Conservation (phyloP, 2,329 filamentous ascomycete genomes). For the Lanzia echinophila region DNA sequence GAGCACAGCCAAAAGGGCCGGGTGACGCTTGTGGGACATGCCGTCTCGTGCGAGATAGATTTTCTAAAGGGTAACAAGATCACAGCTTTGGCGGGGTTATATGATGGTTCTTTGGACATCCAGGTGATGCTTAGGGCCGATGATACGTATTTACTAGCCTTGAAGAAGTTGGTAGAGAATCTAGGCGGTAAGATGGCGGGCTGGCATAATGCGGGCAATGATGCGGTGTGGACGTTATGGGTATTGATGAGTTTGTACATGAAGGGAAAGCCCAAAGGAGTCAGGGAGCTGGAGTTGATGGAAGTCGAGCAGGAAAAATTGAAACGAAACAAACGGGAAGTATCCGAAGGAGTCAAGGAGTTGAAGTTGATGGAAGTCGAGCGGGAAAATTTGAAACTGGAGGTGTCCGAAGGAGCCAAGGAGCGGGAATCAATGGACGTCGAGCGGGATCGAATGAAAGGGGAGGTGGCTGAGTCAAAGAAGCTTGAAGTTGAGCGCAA, state of each 20-base stretch:
- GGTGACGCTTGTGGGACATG: background rate
- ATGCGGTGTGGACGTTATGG: background rate
- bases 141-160: background rate
- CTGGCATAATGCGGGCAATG: conserved; percentile 5
- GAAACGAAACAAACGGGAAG: too few species aligned
- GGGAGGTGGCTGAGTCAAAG: too few species aligned
- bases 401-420: too few species aligned
- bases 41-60: background rate
- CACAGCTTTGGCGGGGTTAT: background rate
- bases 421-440: too few species aligned
- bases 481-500: too few species aligned
- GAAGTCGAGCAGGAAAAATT: too few species aligned
- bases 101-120: background rate
- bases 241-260: background rate
- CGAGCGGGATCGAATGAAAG: too few species aligned
- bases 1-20: background rate
- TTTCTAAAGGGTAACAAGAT: background rate
- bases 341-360: too few species aligned
- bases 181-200: background rate
- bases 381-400: too few species aligned
- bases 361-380: too few species aligned
- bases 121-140: background rate
- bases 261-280: background rate
- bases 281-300: too few species aligned
- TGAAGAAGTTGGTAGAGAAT: background rate